These are phyloP conservation scores for Suhomyces xylopsoci DNA, from an alignment of 805 yeast genomes.

Conservation along the genomic window DNA sequence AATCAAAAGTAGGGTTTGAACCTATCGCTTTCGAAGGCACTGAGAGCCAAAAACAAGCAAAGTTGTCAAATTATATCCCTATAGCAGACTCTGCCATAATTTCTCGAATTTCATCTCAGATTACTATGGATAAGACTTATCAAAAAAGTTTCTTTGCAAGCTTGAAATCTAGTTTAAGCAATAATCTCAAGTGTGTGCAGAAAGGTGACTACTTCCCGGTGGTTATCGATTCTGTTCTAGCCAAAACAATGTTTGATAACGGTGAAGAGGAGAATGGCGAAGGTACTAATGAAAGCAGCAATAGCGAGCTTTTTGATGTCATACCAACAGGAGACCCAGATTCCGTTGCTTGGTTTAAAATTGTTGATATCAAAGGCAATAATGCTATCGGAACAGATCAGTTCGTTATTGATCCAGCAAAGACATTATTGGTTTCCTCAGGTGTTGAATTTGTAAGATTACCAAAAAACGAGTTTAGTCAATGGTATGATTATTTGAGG, in stretches of 20 bases:
- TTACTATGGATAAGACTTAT: constrained; percentile 59
- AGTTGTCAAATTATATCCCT: constrained; percentile 32
- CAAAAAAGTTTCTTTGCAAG: constrained; percentile 62
- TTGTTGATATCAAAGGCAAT: constrained; percentile 50
- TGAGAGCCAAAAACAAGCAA: constrained; percentile 8
- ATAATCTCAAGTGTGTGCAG: constrained; percentile 53
- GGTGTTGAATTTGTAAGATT: constrained; percentile 49
- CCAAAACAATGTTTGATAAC: constrained; percentile 49
- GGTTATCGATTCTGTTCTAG: constrained; percentile 65
- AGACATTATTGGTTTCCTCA: constrained; percentile 66
- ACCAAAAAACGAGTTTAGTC: constrained; percentile 31
- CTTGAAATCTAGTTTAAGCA: constrained; percentile 60
- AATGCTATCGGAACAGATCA: constrained; percentile 26
- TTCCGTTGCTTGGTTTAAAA: constrained; percentile 80
- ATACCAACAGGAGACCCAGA: constrained; percentile 65
- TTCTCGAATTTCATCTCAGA: constrained; percentile 65
- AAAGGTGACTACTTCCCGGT: constrained; percentile 75
- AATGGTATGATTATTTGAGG: constrained; percentile 48
- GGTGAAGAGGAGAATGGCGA: constrained; percentile 24
- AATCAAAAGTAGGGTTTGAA: constrained; percentile 16
- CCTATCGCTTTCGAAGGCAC: constrained; percentile 10
- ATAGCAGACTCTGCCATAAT: constrained; percentile 64
- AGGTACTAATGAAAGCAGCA: constrained; percentile 9
- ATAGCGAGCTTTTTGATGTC: constrained; percentile 30
- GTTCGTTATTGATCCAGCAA: constrained; percentile 61